Evolutionary conservation across 192 early-diverging fungal species (phyloP).

Genomic region (Coemansia sp.): DNA sequence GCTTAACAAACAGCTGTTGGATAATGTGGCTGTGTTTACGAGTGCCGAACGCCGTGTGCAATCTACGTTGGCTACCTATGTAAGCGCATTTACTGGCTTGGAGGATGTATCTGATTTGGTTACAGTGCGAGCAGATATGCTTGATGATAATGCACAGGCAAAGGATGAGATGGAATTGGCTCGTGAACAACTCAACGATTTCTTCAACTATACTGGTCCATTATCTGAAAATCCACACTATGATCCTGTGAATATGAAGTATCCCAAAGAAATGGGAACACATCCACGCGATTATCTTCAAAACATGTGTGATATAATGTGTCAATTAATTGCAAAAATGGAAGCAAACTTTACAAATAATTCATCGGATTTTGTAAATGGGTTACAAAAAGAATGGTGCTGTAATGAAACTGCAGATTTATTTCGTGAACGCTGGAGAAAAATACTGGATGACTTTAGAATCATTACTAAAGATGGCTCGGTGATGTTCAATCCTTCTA

Average conservation of each 20-base stretch:
- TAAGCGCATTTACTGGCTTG: constrained; percentile 50
- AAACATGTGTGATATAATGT: constrained; percentile 68
- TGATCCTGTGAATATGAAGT: constrained; percentile 10
- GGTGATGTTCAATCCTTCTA: constrained; percentile 71
- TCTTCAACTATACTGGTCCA: constrained; percentile 53
- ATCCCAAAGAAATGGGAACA: constrained; percentile 32
- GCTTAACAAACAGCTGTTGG: constrained; percentile 80
- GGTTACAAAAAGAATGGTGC: constrained; percentile 77
- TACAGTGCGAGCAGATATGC: constrained; percentile 79
- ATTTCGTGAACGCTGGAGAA: constrained; percentile 95
- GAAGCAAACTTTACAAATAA: constrained; percentile 65
- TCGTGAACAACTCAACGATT: constrained; percentile 69
- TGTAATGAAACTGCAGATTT: constrained; percentile 81
- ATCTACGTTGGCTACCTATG: constrained; percentile 70
- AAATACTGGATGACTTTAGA: constrained; percentile 86
- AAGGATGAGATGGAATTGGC: constrained; percentile 91
- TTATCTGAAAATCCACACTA: constrained; percentile 25
- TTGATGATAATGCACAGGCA: constrained; percentile 92
- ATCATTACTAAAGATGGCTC: constrained; percentile 17
- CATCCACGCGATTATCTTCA: constrained; percentile 54
- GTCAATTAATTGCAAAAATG: constrained; percentile 68
- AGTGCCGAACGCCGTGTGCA: constrained; percentile 86
- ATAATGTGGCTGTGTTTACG: constrained; percentile 81
- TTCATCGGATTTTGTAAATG: constrained; percentile 52
- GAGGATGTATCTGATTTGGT: constrained; percentile 52